Percentiles rank a stretch among this genome's conserved stretches.
These are phyloP conservation scores for Margaritispora aquatica DNA, from an alignment of 495 filamentous ascomycete genomes.

Conservation along the genomic window DNA sequence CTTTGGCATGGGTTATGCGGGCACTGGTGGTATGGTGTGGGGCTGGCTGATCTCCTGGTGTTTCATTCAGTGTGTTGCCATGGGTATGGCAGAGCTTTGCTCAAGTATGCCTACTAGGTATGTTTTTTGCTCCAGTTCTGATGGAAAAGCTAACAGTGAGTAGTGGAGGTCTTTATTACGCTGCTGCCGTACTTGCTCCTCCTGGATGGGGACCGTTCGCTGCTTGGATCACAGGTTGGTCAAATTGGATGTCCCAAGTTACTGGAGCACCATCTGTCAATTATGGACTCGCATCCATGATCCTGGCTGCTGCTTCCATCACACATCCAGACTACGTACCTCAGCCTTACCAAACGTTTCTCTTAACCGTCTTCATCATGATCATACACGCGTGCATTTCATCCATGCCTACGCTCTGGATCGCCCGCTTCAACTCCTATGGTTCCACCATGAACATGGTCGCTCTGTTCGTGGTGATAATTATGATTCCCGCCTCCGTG, in stretches of 20 bases:
- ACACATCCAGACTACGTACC: constrained; percentile 59
- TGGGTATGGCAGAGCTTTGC: constrained; percentile 62
- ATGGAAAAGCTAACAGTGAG: constrained; percentile 8
- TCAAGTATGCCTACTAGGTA: constrained; percentile 61
- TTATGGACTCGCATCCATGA: constrained; percentile 57
- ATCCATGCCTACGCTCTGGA: constrained; percentile 68
- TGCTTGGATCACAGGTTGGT: constrained; percentile 71
- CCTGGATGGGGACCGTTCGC: constrained; percentile 69
- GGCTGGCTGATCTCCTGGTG: constrained; percentile 72
- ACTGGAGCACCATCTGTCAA: constrained; percentile 59
- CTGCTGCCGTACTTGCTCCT: constrained; percentile 70
- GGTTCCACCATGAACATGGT: constrained; percentile 72
- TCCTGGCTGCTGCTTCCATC: constrained; percentile 66
- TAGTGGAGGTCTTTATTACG: constrained; percentile 74
- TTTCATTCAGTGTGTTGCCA: constrained; percentile 68
- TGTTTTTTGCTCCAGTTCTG: constrained; percentile 12
- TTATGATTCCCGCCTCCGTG: constrained; percentile 61
- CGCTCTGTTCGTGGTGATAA: constrained; percentile 58
- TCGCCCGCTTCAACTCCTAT: constrained; percentile 69
- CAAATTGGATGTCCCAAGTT: constrained; percentile 68
- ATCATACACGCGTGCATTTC: constrained; percentile 64
- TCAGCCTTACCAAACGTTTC: constrained; percentile 61
- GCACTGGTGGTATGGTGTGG: constrained; percentile 78
- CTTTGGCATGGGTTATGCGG: constrained; percentile 80
- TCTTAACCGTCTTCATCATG: constrained; percentile 65